phyloP scores from a whole-genome alignment of 129 eudicot species.

The Sambucus nigra region DNA sequence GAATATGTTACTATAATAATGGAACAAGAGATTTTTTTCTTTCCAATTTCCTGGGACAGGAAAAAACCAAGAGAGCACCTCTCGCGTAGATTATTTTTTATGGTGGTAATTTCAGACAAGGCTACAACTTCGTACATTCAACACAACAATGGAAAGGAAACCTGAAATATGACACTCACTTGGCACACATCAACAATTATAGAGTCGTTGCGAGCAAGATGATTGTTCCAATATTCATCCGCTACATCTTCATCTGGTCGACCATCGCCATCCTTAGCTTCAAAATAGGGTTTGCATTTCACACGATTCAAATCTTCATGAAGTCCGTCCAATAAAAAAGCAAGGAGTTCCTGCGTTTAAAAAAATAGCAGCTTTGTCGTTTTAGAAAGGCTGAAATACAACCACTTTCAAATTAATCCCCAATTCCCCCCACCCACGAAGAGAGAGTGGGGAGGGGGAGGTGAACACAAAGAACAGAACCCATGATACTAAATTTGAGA shows the following conservation, averaged over 20 bases:
- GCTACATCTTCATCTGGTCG: conserved; percentile 82
- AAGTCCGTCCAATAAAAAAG: conserved; percentile 90
- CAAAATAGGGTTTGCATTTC: conserved; percentile 80
- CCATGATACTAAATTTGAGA: conserved; percentile 9
- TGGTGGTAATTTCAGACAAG: not conserved
- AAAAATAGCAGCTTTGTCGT: not conserved
- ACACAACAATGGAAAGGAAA: not conserved
- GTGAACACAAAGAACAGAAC: conserved; percentile 4
- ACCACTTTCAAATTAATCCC: conserved; percentile 1
- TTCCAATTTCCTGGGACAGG: no score
- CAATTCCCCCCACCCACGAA: no score
- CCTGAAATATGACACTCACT: conserved; percentile 26
- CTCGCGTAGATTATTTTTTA: no score
- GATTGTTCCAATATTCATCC: conserved; percentile 91
- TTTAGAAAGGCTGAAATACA: not conserved
- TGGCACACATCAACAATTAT: conserved; percentile 88
- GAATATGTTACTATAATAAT: no score
- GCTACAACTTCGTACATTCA: not conserved
- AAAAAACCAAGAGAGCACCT: no score
- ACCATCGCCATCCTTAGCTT: conserved; percentile 82
- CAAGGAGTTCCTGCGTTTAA: conserved; percentile 71
- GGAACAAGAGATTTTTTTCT: no score
- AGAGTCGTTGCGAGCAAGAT: conserved; percentile 91
- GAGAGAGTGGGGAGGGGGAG: no score
- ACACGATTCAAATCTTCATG: conserved; percentile 97